phyloP scores from a whole-genome alignment of 2,329 filamentous ascomycete species.

The Piedraia hortae region DNA sequence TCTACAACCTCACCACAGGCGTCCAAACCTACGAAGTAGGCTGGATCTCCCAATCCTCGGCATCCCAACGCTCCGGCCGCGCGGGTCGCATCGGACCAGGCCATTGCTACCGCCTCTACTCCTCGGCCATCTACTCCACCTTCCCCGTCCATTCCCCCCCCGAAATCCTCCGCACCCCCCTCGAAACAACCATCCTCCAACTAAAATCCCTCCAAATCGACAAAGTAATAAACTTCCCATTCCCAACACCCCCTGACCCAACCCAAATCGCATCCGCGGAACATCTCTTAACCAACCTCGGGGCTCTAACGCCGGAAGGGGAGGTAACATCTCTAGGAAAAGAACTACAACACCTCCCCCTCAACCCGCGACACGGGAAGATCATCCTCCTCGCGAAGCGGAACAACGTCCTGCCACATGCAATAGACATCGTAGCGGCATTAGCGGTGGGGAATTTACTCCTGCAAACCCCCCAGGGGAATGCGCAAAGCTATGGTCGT shows the following conservation, averaged over 20 bases:
- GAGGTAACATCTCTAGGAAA: constrained; percentile 54
- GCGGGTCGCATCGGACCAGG: constrained; percentile 86
- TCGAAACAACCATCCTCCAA: constrained; percentile 70
- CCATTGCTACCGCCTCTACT: constrained; percentile 86
- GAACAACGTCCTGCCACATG: constrained; percentile 58
- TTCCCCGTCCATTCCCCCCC: constrained; percentile 68
- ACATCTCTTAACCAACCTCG: constrained; percentile 59
- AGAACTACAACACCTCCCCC: constrained; percentile 65
- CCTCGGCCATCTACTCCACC: constrained; percentile 73
- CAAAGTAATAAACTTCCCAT: constrained; percentile 79
- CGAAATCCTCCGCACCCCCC: constrained; percentile 70
- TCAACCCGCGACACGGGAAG: constrained; percentile 71
- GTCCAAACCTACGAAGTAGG: constrained; percentile 88
- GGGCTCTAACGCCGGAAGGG: constrained; percentile 39
- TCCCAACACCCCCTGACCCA: constrained; percentile 66
- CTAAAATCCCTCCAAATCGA: constrained; percentile 86
- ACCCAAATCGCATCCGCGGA: constrained; percentile 58
- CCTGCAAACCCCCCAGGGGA: constrained; percentile 38
- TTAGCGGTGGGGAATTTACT: constrained; percentile 70
- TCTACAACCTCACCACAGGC: constrained; percentile 62
- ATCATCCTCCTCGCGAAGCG: constrained; percentile 74
- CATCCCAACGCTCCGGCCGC: constrained; percentile 71
- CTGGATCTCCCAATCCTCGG: constrained; percentile 95
- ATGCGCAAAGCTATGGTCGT: constrained; percentile 23
- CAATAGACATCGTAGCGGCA: constrained; percentile 66